A percentile compares a stretch with the other conserved stretches of the same genome.
These are phyloP conservation scores for Microcyclospora tardicrescens DNA, from an alignment of 2,329 filamentous ascomycete genomes.

Conservation along the genomic window DNA sequence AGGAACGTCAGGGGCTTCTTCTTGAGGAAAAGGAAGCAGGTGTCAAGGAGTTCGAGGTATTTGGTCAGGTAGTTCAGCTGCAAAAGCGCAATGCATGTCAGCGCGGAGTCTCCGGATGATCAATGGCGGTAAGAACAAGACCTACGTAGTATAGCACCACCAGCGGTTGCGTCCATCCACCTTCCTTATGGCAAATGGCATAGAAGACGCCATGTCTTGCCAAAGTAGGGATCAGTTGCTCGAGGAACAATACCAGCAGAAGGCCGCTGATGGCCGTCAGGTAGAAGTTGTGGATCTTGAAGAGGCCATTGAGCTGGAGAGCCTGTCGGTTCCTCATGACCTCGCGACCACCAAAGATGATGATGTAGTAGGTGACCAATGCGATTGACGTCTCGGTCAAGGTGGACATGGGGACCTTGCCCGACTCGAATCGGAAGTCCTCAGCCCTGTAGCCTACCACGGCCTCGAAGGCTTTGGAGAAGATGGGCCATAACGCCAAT, in stretches of 20 bases:
- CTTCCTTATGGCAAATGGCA: slow-evolving; percentile 66
- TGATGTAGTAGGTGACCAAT: slow-evolving; percentile 76
- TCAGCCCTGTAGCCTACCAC: slow-evolving; percentile 70
- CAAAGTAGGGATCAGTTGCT: slow-evolving; percentile 79
- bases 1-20: slow-evolving; percentile 99
- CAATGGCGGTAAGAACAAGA: slow-evolving; percentile 12
- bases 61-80: slow-evolving; percentile 98
- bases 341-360: slow-evolving; percentile 88
- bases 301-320: slow-evolving; percentile 75
- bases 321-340: slow-evolving; percentile 77
- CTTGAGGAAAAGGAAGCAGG: slow-evolving; percentile 94
- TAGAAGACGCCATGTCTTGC: slow-evolving; percentile 73
- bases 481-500: slow-evolving; percentile 83
- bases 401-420: slow-evolving; percentile 80
- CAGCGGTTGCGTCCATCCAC: slow-evolving; percentile 87
- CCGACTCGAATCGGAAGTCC: slow-evolving; percentile 72
- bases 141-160: slow-evolving; percentile 94
- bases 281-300: slow-evolving; percentile 95
- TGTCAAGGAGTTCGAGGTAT: slow-evolving; percentile 90
- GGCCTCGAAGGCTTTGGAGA: slow-evolving; percentile 70
- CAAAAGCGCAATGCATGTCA: slow-evolving; percentile 12
- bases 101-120: background rate
- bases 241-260: slow-evolving; percentile 73
- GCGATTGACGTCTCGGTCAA: slow-evolving; percentile 69
- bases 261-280: slow-evolving; percentile 73